phyloP scores from a whole-genome alignment of 768 basidiomycete genomes.

The Leccinum uliginosum region DNA sequence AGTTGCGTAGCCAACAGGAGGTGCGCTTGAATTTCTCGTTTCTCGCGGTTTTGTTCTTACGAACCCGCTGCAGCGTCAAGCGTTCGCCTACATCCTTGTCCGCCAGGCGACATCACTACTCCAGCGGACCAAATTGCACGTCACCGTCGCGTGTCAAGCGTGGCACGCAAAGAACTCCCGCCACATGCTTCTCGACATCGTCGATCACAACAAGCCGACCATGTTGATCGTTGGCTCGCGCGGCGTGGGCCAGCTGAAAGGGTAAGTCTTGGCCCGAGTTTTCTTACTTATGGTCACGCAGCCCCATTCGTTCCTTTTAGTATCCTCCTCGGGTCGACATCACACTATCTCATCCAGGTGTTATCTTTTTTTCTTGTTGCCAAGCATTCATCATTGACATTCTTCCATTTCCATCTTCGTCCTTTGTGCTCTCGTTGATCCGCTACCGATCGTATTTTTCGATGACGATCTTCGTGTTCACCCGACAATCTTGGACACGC shows the following conservation, averaged over 20 bases:
- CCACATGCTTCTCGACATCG: conserved; percentile 88
- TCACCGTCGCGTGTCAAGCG: conserved; percentile 87
- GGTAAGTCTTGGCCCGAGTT: conserved; percentile 42
- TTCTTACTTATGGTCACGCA: not conserved
- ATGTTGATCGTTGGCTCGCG: conserved; percentile 97
- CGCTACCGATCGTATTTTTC: not conserved
- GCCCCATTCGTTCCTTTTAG: conserved; percentile 33
- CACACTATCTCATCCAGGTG: conserved; percentile 88
- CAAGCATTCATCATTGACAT: not conserved
- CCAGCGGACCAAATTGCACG: conserved; percentile 85
- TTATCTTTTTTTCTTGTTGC: conserved; percentile 10
- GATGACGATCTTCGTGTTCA: not conserved
- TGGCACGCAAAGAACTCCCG: conserved; percentile 95
- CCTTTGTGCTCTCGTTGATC: not conserved
- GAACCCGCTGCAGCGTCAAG: conserved; percentile 63
- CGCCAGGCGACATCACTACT: conserved; percentile 87
- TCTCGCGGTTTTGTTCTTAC: conserved; percentile 8
- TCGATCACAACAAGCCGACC: conserved; percentile 80
- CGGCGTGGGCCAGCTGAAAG: conserved; percentile 81
- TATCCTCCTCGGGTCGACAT: conserved; percentile 90
- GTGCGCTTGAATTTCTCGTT: conserved; percentile 36
- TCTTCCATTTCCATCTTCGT: not conserved
- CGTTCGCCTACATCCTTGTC: conserved; percentile 79
- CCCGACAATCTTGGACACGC: conserved; percentile 2
- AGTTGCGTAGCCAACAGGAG: conserved; percentile 89